Evolutionary conservation across 768 basidiomycete genomes (phyloP).

Genomic region (Trametes punicea): DNA sequence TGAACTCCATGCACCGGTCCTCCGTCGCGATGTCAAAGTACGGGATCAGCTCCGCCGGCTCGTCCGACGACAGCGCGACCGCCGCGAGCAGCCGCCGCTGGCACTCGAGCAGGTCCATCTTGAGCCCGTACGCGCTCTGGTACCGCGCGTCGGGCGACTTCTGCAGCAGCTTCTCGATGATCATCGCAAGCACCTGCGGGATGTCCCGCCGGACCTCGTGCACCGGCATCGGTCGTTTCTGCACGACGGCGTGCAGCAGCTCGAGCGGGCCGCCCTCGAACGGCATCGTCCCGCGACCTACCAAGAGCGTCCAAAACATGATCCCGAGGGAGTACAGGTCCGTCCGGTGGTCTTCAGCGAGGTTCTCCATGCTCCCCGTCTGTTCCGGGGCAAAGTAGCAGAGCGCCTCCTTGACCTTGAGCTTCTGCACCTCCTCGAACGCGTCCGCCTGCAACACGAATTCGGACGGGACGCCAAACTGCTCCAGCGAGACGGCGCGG

Average conservation of each 20-base stretch:
- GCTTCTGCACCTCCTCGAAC: conserved; percentile 58
- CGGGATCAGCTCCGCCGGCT: conserved; percentile 66
- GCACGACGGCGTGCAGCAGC: conserved; percentile 66
- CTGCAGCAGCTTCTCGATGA: conserved; percentile 70
- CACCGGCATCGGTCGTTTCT: conserved; percentile 70
- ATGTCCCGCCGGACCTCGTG: conserved; percentile 72
- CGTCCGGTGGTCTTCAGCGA: conserved; percentile 68
- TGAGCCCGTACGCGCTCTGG: conserved; percentile 69
- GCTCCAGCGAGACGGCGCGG: conserved; percentile 67
- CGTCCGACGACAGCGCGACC: conserved; percentile 54
- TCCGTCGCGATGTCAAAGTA: conserved; percentile 61
- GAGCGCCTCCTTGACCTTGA: conserved; percentile 71
- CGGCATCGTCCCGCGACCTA: conserved; percentile 49
- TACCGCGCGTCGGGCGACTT: conserved; percentile 70
- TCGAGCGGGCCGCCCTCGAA: conserved; percentile 49
- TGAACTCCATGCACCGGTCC: conserved; percentile 70
- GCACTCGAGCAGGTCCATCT: conserved; percentile 63
- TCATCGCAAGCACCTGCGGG: conserved; percentile 64
- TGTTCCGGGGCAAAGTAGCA: conserved; percentile 75
- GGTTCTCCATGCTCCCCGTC: conserved; percentile 69
- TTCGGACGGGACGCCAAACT: conserved; percentile 66
- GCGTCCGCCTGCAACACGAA: conserved; percentile 52
- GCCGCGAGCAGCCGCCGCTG: conserved; percentile 60
- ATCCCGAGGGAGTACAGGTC: conserved; percentile 74
- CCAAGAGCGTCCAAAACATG: conserved; percentile 72